Base-by-base conservation (phyloP, 164 flowering plant genomes). In the Chimonanthus praecox region DNA sequence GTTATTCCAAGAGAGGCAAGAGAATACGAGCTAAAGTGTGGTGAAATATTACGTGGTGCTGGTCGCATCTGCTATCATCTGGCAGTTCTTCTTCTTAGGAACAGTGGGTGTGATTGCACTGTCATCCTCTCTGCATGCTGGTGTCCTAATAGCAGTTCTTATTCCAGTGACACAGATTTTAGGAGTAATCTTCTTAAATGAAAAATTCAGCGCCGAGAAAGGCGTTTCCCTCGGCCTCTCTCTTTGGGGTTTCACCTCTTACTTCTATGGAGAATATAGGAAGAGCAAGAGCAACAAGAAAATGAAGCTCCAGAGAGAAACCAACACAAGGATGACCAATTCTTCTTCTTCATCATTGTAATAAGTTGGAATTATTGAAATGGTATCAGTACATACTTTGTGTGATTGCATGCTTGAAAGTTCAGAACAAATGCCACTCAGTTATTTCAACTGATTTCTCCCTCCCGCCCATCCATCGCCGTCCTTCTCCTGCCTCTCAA, bases 161-260 rank as follows among this genome's bases (percentile, higher is more conserved):
- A 80, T 89, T 2, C 93, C 91, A 0, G 79, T 83, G 3, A 84
- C 86, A 0, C 87, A 85, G 78, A 45, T 83, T 9, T 71, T 87
- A 4, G 93, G 88, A 0, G 69, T 75, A 7, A 7, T 75, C 6
- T 67, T 73, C 43, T 75, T 45, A 6, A 50, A 74, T 0, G 91
- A 89, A 69, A 80, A 72, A 46, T 89, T 89, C 71, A 74, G 70
- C 54, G 78, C 81, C 2, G 93, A 87, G 64, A 89, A 89, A 58
- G 93, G 86, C 0, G 73, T 89, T 3, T 58, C 93, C 46, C 85
- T 87, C 3, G 86, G 63, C 1, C 83, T 87, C 16, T 84, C 87
- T 7, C 81, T 87, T 46, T 87, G 93, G 93, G 89, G 88, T 4
- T 85, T 86, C 21, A 71, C 69, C 43, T 87, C 92, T 6, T 89